Percentiles rank a stretch among this genome's conserved stretches.
Evolutionary conservation across 169 alveolate species (phyloP).

Genomic region (Eimeria maxima): DNA sequence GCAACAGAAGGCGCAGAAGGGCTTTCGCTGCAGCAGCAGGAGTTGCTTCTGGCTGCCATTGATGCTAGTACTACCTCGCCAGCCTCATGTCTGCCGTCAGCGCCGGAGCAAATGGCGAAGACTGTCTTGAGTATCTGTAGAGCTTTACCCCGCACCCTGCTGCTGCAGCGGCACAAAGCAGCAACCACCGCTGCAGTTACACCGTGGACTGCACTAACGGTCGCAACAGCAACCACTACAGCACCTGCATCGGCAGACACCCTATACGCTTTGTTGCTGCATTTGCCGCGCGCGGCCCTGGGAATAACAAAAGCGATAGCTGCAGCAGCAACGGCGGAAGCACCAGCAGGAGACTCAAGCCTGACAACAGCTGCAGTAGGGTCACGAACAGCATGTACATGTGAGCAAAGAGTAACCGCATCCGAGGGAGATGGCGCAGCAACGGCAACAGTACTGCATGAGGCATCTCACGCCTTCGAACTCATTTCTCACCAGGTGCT

Average conservation of each 20-base stretch:
- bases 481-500: conserved; percentile 36
- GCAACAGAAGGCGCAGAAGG: conserved; percentile 2
- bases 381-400: no score
- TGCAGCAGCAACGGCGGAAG: conserved; percentile 35
- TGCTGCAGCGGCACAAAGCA: conserved; percentile 55
- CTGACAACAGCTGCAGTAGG: conserved; percentile 15
- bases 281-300: conserved; percentile 57
- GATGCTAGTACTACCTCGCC: not conserved
- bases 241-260: not conserved
- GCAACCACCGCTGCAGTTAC: conserved; percentile 1
- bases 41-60: conserved; percentile 28
- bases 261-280: conserved; percentile 12
- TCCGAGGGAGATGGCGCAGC: not conserved
- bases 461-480: conserved; percentile 7
- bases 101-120: not conserved
- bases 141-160: conserved; percentile 11
- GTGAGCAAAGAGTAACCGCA: no score
- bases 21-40: conserved; percentile 53
- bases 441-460: conserved; percentile 18
- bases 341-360: not conserved
- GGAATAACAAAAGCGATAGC: not conserved
- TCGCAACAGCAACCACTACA: conserved; percentile 9
- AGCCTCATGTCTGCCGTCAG: not conserved
- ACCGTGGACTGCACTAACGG: conserved; percentile 11
- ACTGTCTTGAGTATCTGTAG: conserved; percentile 28